These are phyloP conservation scores for Tetracladium marchalianum DNA, from an alignment of 495 filamentous ascomycete genomes.

Conservation along the genomic window DNA sequence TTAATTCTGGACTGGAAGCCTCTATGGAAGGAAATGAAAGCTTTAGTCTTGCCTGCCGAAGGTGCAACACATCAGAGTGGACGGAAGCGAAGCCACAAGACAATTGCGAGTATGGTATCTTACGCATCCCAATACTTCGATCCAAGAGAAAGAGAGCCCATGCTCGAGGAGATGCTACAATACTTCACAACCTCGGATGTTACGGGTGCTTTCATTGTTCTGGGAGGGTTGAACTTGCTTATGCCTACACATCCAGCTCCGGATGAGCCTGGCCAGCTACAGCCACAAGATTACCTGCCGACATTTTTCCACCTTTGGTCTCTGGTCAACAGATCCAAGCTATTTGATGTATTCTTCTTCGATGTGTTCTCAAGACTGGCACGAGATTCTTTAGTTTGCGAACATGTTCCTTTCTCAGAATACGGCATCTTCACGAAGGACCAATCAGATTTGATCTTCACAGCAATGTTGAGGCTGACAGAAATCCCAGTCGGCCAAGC, in stretches of 20 bases:
- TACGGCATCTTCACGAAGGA: conserved; percentile 88
- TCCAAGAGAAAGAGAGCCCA: conserved; percentile 69
- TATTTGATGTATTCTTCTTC: conserved; percentile 76
- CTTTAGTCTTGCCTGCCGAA: conserved; percentile 77
- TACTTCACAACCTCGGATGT: conserved; percentile 90
- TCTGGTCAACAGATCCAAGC: conserved; percentile 77
- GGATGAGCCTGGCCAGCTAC: conserved; percentile 56
- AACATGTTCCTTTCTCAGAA: conserved; percentile 71
- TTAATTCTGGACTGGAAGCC: conserved; percentile 87
- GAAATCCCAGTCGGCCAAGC: conserved; percentile 97
- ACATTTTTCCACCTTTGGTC: conserved; percentile 96
- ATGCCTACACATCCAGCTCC: conserved; percentile 76
- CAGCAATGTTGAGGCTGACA: conserved; percentile 75
- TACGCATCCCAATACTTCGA: conserved; percentile 91
- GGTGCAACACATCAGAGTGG: conserved; percentile 40
- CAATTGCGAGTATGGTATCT: conserved; percentile 73
- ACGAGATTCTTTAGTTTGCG: conserved; percentile 64
- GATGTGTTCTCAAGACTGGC: conserved; percentile 83
- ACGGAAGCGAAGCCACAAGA: conserved; percentile 35
- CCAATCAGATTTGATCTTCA: conserved; percentile 88
- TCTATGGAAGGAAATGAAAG: conserved; percentile 83
- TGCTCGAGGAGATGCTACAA: conserved; percentile 92
- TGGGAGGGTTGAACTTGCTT: conserved; percentile 73
- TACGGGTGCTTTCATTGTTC: conserved; percentile 79
- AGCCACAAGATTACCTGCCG: conserved; percentile 76